A percentile compares a stretch with the other conserved stretches of the same genome.
Evolutionary conservation across 352 stramenopile species (phyloP).

Genomic region (Stramenopiles sp.): DNA sequence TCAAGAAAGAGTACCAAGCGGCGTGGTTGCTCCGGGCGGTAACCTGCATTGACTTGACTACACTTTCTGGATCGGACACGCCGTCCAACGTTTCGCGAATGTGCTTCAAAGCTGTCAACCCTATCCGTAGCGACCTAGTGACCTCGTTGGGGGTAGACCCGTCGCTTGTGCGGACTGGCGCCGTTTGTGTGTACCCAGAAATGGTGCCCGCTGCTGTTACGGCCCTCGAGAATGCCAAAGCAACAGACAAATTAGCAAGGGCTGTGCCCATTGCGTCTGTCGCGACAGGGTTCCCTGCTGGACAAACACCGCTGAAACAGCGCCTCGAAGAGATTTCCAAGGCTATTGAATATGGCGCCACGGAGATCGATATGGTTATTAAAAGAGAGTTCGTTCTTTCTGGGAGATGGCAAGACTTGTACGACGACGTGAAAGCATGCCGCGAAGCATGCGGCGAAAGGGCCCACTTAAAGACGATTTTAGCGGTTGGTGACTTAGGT

Average conservation of each 20-base stretch:
- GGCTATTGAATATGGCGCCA: not conserved
- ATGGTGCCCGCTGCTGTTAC: not conserved
- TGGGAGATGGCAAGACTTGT: not conserved
- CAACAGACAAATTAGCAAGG: not conserved
- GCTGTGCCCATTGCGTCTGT: not conserved
- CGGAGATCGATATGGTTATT: not conserved
- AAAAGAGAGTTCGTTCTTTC: not conserved
- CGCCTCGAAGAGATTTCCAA: not conserved
- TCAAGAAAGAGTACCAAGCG: not conserved
- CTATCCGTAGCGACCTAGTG: not conserved
- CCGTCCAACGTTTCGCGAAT: not conserved
- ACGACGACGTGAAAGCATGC: constrained; percentile 1
- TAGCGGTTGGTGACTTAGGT: constrained; percentile 3
- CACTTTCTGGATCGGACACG: not conserved
- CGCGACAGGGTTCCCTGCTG: not conserved
- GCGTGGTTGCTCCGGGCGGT: not conserved
- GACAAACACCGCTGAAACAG: not conserved
- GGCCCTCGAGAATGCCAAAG: not conserved
- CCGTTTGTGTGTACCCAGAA: not conserved
- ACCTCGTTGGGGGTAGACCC: not conserved
- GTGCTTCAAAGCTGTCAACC: constrained; percentile 1
- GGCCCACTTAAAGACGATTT: not conserved
- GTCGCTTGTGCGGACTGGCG: not conserved
- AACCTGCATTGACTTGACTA: constrained; percentile 1
- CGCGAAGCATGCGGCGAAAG: not conserved